These are phyloP conservation scores for Thielaviopsis musarum DNA, from an alignment of 2,329 filamentous ascomycete species.

Conservation along the genomic window DNA sequence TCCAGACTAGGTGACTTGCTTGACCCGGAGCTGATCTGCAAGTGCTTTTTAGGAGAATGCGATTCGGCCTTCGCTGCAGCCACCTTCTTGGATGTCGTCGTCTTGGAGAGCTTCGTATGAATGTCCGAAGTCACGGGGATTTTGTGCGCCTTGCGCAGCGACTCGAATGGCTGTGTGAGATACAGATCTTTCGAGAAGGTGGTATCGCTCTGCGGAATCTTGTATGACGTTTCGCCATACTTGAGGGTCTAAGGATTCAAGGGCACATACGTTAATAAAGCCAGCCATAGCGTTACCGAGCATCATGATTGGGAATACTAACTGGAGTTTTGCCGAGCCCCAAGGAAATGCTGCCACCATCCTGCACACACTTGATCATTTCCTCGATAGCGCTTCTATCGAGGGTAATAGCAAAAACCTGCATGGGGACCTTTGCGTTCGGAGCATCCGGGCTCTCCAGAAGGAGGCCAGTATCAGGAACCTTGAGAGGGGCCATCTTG, in stretches of 20 bases:
- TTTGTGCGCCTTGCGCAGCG: constrained; percentile 28
- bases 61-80: not conserved
- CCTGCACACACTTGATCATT: constrained; percentile 42
- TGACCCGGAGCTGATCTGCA: constrained; percentile 14
- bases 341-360: constrained; percentile 39
- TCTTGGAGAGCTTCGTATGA: constrained; percentile 20
- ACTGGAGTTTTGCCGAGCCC: constrained; percentile 42
- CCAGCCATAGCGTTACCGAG: not conserved
- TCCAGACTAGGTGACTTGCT: constrained; percentile 24
- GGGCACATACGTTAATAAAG: constrained; percentile 4
- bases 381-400: constrained; percentile 41
- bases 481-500: constrained; percentile 28
- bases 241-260: constrained; percentile 29
- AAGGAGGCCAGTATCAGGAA: constrained; percentile 40
- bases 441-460: constrained; percentile 34
- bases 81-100: not conserved
- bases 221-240: constrained; percentile 34
- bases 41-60: not conserved
- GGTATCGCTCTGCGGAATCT: constrained; percentile 27
- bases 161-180: constrained; percentile 33
- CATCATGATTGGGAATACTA: constrained; percentile 23
- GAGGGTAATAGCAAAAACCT: constrained; percentile 42
- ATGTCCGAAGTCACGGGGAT: constrained; percentile 35
- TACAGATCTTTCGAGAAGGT: constrained; percentile 39
- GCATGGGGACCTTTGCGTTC: constrained; percentile 28